Base-by-base conservation (phyloP, 441 rosid genomes). In the Corymbia calophylla region DNA sequence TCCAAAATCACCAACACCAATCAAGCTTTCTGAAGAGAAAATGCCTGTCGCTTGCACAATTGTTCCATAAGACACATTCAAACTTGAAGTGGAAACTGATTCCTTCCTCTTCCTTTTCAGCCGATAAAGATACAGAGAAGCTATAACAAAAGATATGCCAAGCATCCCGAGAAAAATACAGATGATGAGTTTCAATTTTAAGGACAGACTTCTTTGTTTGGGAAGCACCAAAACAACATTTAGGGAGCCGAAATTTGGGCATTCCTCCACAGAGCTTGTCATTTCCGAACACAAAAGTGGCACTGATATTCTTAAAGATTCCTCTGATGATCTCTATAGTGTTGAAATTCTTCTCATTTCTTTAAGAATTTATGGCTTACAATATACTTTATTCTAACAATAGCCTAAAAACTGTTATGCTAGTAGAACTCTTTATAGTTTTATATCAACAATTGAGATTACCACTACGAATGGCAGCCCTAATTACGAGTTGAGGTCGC, bases 371-470 rank as follows among this genome's bases (percentile, higher is more conserved):
- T 56, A 56, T 56, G 12, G 23, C 12, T 56, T 0, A 21, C 5
- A 56, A 56, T 0, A 56, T 21, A 27, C 16, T 56, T 21, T 56
- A 56, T 56, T 56, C 6, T 56, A 21, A 9, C 4, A 56, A 12
- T 23, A 9, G 27, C 2, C 1, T 0, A 0, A 56, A 56, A 1
- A 9, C 6, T 56, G 6, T 56, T 56, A 56, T 56, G 29, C 16
- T 56, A 56, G 3, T 8, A 56, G 23, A 56, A 12, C 6, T 6
- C 44, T 66, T 31, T 17, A 31, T 3, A 32, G 12, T 8, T 31
- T 66, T 18, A 31, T 66, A 66, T 66, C 77, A 31, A 66, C 23
- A 66, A 68, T 17, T 32, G 10, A 8, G 73, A 66, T 66, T 66
- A 31, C 0, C 0, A 5, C 6, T 1, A 10, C 1, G 17, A 4